Base-by-base conservation (phyloP, 148 eudicot genomes). In the Spergularia marina region DNA sequence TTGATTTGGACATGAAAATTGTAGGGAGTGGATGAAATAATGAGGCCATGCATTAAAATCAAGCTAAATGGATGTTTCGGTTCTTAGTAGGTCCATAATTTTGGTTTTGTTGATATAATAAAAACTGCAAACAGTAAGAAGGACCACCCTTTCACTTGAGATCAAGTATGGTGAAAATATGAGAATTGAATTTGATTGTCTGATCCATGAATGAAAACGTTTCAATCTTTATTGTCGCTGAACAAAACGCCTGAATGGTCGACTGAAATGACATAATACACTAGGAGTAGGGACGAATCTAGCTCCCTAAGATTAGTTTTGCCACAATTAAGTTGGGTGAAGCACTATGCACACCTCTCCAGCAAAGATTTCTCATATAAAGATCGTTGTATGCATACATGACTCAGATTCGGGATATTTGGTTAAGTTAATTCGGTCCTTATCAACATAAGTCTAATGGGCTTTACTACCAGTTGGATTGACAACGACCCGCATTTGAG, bases 91-190 rank as follows among this genome's bases (percentile, higher is more conserved):
- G 82, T 61, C 78, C 82, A 60, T 68, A 0, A 10, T 41, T n/a
- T 18, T 68, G 55, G 63, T 62, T 71, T 77, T 71, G n/a, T 71
- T 61, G 62, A 77, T 63, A 59, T 49, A 69, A 74, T 60, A 41
- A 7, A 7, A 65, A 65, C 12, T 40, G 69, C 0, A 65, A 65
- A 65, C 54, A 78, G 74, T 60, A 53, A 80, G 55, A 16, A 64
- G 79, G 79, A 71, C 83, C 81, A 73, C 77, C 63, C 57, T 15
- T 52, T 79, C 70, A 41, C 65, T 75, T 75, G 65, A 55, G 71
- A 64, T 75, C 40, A 70, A 80, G 79, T 80, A 71, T 75, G 75
- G 76, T 75, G 76, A 75, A 63, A 80, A 62, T 6, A 44, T 70
- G 30, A 80, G 72, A 70, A 72, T 55, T 55, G 39, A 75, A 70